phyloP scores from a whole-genome alignment of 2,329 filamentous ascomycete species.

The Cercospora sesami region DNA sequence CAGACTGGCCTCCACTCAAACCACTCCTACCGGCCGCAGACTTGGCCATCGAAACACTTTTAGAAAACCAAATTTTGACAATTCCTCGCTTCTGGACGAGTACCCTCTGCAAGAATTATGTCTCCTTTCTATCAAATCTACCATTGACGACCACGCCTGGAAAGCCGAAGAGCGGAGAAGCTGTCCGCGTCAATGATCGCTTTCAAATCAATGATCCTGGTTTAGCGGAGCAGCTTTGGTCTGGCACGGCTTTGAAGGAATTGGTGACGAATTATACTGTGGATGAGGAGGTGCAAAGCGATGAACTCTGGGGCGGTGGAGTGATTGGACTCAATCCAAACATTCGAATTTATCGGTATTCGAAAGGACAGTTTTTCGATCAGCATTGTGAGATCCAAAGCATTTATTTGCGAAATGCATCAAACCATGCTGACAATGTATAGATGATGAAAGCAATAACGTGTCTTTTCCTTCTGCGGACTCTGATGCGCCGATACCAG shows the following conservation, averaged over 20 bases:
- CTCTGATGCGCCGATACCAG: constrained; percentile 48
- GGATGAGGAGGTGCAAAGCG: constrained; percentile 35
- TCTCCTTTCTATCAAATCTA: constrained; percentile 68
- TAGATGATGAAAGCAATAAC: constrained; percentile 84
- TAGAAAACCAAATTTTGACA: constrained; percentile 69
- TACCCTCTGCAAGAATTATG: constrained; percentile 72
- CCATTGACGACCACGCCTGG: constrained; percentile 76
- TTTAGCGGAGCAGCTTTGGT: constrained; percentile 78
- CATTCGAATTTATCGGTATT: constrained; percentile 86
- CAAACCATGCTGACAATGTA: not conserved
- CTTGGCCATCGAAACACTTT: constrained; percentile 59
- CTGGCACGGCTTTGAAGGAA: constrained; percentile 70
- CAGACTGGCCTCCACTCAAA: constrained; percentile 69
- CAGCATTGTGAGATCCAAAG: constrained; percentile 73
- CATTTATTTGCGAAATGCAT: not conserved
- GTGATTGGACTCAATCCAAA: constrained; percentile 83
- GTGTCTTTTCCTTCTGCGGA: constrained; percentile 57
- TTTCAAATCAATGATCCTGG: constrained; percentile 75
- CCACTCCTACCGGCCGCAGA: constrained; percentile 67
- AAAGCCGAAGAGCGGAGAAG: constrained; percentile 75
- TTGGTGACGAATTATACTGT: constrained; percentile 47
- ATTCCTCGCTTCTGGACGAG: constrained; percentile 73
- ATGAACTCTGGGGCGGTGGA: constrained; percentile 70
- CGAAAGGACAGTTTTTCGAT: constrained; percentile 84
- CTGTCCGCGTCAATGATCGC: constrained; percentile 83